Conservation (phyloP, 768 basidiomycete genomes). For the Dacryopinax primogenitus region DNA sequence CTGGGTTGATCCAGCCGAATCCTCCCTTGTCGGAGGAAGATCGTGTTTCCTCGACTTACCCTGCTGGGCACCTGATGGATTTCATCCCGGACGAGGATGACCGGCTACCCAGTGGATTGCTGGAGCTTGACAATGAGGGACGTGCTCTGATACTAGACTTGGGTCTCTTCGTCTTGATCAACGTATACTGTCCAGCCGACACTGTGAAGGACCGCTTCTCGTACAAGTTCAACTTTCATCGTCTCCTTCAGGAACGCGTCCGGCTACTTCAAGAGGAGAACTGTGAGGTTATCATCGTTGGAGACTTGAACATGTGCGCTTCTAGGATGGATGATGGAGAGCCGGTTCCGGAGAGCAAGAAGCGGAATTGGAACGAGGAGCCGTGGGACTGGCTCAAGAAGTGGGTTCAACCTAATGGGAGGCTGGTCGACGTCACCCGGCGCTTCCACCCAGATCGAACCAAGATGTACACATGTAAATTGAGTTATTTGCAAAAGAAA, state of each 20-base stretch:
- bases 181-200: conserved; percentile 35
- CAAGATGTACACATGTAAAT: conserved; percentile 33
- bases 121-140: conserved; percentile 31
- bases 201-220: conserved; percentile 33
- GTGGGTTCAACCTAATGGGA: conserved; percentile 26
- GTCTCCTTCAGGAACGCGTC: conserved; percentile 28
- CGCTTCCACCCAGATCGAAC: conserved; percentile 28
- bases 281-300: conserved; percentile 33
- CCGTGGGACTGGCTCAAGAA: conserved; percentile 30
- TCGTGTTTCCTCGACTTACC: conserved; percentile 43
- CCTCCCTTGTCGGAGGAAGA: conserved; percentile 14
- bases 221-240: conserved; percentile 33
- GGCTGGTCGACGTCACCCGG: conserved; percentile 32
- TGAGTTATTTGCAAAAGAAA: not conserved
- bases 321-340: conserved; percentile 32
- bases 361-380: conserved; percentile 30
- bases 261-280: conserved; percentile 23
- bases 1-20: not conserved
- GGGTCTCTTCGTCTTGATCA: conserved; percentile 36
- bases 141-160: conserved; percentile 31
- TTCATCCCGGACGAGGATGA: conserved; percentile 34
- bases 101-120: conserved; percentile 27
- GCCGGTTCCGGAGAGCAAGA: conserved; percentile 22
- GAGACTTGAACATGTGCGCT: conserved; percentile 35
- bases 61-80: conserved; percentile 36